Base-by-base conservation (phyloP, 768 basidiomycete species). In the Epithele typhae region DNA sequence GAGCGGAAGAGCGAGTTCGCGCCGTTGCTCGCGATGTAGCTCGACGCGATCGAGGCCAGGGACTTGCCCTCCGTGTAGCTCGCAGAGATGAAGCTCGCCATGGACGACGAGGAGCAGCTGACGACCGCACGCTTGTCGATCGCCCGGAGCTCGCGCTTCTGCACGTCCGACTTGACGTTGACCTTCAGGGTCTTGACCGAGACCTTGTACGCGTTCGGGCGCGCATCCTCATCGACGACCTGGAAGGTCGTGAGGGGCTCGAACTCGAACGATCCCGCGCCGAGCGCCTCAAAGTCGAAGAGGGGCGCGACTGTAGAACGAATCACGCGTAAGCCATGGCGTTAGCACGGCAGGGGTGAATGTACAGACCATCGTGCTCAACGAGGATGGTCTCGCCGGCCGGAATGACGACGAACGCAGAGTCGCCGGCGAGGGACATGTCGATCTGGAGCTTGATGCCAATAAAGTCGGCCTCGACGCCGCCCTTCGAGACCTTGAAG, bases 401-500 rank as follows among this genome's bases (percentile, higher is more conserved):
- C 21, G 61, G 59, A 47, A 75, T 68, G 49, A 61, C 57, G 18
- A 64, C 54, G 51, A 66, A 76, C 0, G 72, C 67, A 42, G 60
- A 60, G 15, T 73, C 72, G 37, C 68, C 69, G 25, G 66, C 58
- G 7, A 69, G 59, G 14, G 51, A 49, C 46, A 74, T 57, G 40
- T 34, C 34, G 15, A 40, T 46, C 39, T 34, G 46, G 33, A 74
- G 70, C 66, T 72, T 71, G 47, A 72, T 53, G 18, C 74, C 74
- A 14, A 63, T 71, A 62, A 76, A 75, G 12, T 62, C 43, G 35
- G 72, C 71, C 3, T 54, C 55, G n/a, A 56, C 43, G 18, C 65
- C 70, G 52, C 68, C 66, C 55, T 70, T 71, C 27, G 63, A 70
- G 48, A 74, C 65, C 7, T 55, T 59, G 57, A 76, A 74, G 2